Evolutionary conservation across 305 asterid species (phyloP), one percentile per base, ranked within the genome.

Genomic region (Fraxinus xanthoxyloides): DNA sequence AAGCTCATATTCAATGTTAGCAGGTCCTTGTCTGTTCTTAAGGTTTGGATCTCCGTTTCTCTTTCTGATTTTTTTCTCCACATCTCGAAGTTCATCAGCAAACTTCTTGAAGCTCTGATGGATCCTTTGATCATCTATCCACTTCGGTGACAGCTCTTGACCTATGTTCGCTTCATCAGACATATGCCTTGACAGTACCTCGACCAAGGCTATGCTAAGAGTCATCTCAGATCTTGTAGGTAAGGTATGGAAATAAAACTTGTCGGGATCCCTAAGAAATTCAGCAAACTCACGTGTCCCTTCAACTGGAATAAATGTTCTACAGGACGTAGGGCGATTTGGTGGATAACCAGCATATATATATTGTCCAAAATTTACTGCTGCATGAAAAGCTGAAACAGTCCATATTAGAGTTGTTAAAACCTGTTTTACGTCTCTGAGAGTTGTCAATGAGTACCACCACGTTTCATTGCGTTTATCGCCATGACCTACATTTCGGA

Each of bases 211-310:
- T 83, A 90, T 82, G 56, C 88, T 81, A 7, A 86, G 82, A 46
- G 87, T 78, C 80, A 48, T 86, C 83, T 90, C 90, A 79, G 85
- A 88, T 77, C 78, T 90, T n/a, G 59, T 77, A 40, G 91, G 92
- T 65, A 90, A 79, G 88, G 87, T 88, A 28, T 82, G 70, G 23
- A 88, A 86, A 70, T 79, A 90, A 79, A 82, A 88, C 74, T 77
- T 88, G 61, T 90, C 91, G 1, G 91, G 90, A 78, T 85, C 82
- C 38, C 51, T 78, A 73, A 88, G 90, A 82, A 90, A 87, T 79
- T 86, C 89, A 30, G 89, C 92, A 28, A 88, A 90, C 72, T 88
- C 91, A 72, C 28, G 70, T 79, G 91, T 90, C 82, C 90, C 92
- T 85, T 89, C 92, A 7, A 54, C 30, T 15, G 91, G 91, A 81